phyloP scores from a whole-genome alignment of 805 yeast genomes.

The Candida manassasensis region DNA sequence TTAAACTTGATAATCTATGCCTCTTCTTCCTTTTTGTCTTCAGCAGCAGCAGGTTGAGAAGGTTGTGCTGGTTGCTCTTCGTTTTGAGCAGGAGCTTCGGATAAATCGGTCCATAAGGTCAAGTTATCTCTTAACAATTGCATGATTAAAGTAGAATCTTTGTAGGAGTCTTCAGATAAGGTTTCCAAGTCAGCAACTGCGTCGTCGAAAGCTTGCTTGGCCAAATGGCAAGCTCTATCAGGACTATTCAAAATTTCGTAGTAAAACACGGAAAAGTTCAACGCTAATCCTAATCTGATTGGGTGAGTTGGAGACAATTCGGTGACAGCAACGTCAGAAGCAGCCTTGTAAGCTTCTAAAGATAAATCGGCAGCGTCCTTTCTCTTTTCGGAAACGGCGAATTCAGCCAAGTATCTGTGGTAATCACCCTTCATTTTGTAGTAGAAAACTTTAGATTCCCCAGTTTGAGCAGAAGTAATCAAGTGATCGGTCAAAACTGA shows the following conservation, averaged over 20 bases:
- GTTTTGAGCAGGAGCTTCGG: constrained; percentile 57
- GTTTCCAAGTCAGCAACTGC: constrained; percentile 99
- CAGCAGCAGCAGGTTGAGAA: constrained; percentile 16
- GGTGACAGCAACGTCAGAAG: constrained; percentile 94
- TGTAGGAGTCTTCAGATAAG: constrained; percentile 95
- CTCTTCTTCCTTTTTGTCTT: constrained; percentile 10
- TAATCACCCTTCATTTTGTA: constrained; percentile 99
- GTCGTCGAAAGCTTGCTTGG: constrained; percentile 98
- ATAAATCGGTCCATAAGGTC: constrained; percentile 97
- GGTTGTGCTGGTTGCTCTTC: constrained; percentile 24
- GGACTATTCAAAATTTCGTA: constrained; percentile 98
- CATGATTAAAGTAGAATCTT: constrained; percentile 98
- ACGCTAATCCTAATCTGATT: constrained; percentile 94
- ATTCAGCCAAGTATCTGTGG: constrained; percentile 98
- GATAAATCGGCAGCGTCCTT: constrained; percentile 90
- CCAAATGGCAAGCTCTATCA: constrained; percentile 97
- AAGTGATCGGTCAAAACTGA: constrained; percentile 83
- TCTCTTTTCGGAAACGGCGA: constrained; percentile 86
- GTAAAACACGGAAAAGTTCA: constrained; percentile 96
- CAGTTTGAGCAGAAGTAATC: constrained; percentile 90
- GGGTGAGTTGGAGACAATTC: constrained; percentile 99
- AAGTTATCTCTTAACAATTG: constrained; percentile 97
- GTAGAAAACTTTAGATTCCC: constrained; percentile 97
- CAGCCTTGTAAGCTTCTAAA: constrained; percentile 89
- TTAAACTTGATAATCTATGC: constrained; percentile 2